These are phyloP conservation scores for Paraleonurus japonicus DNA, from an alignment of 257 asterid species.

Conservation along the genomic window DNA sequence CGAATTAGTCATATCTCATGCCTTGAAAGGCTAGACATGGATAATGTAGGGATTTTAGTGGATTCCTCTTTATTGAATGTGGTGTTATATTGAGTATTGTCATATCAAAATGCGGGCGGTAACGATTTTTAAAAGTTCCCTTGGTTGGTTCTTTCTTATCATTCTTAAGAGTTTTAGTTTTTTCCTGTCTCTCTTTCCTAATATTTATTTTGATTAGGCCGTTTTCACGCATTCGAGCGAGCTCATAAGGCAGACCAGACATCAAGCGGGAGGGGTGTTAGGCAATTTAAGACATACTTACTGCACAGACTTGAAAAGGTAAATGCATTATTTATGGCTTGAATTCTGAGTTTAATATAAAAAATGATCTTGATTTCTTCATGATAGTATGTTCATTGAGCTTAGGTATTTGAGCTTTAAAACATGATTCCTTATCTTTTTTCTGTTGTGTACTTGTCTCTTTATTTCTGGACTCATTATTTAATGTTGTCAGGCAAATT, in stretches of 20 bases:
- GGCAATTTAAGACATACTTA: constrained; percentile 93
- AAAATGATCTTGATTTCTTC: constrained; percentile 9
- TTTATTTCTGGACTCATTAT: constrained; percentile 10
- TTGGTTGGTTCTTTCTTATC: background rate
- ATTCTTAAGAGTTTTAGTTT: background rate
- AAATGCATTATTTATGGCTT: constrained; percentile 21
- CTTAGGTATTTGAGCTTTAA: constrained; percentile 11
- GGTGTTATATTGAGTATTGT: background rate
- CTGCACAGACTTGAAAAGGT: constrained; percentile 83
- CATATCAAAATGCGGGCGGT: background rate
- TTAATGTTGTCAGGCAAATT: background rate
- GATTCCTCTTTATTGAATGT: background rate
- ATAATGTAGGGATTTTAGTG: background rate
- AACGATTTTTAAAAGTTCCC: background rate
- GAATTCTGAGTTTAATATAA: constrained; percentile 6
- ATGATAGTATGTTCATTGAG: constrained; percentile 10
- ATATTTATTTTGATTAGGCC: constrained; percentile 49
- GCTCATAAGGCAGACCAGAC: constrained; percentile 79
- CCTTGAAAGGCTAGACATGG: background rate
- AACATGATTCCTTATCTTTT: background rate
- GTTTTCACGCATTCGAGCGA: constrained; percentile 92
- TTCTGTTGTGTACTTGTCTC: constrained; percentile 1
- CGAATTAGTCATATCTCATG: background rate
- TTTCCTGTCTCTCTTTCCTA: background rate
- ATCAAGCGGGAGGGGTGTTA: constrained; percentile 93